Evolutionary conservation across 805 yeast species (phyloP), one percentile per base, ranked within the genome.

Genomic region (Candida anglica): DNA sequence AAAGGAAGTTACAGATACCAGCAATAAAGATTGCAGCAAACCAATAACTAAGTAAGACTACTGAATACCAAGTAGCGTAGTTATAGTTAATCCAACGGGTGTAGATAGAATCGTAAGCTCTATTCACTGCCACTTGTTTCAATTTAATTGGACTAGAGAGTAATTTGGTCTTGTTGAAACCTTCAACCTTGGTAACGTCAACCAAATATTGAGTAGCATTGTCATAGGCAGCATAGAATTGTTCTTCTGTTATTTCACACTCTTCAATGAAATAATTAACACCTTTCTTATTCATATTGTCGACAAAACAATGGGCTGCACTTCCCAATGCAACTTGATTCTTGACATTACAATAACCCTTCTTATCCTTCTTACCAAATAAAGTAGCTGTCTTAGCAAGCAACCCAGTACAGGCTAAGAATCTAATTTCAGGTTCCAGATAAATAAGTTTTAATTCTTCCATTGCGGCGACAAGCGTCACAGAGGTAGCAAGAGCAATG

Each of bases 131-230:
- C 28, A 48, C 46, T 25, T 58, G 41, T 10, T 47, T 36, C 30
- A 60, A 44, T 24, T 48, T 36, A 20, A 69, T 57, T 6, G 79
- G 79, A 31, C 47, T 53, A 38, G 58, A 35, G 38, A 55, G 59
- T 7, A 54, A 13, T 25, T 41, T 41, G 1, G 61, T 47, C 4
- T 40, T 37, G 37, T 63, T 62, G 45, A 56, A 67, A 5, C 30
- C 28, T 1, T 46, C 48, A 13, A 41, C 36, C 15, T 37, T 46
- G n/a, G 54, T 47, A 24, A 60, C 44, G 37, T 63, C 53, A 4
- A 60, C 53, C 39, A 69, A 48, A 42, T 61, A 61, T 3, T 53
- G 32, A 6, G 75, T 56, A 4, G 75, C 76, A 40, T 67, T 69
- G 4, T 50, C 42, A 36, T 61, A 72, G 4, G 69, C 52, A 3